Evolutionary conservation across 2,329 filamentous ascomycete genomes (phyloP).

Genomic region (Chaetomium strumarium): DNA sequence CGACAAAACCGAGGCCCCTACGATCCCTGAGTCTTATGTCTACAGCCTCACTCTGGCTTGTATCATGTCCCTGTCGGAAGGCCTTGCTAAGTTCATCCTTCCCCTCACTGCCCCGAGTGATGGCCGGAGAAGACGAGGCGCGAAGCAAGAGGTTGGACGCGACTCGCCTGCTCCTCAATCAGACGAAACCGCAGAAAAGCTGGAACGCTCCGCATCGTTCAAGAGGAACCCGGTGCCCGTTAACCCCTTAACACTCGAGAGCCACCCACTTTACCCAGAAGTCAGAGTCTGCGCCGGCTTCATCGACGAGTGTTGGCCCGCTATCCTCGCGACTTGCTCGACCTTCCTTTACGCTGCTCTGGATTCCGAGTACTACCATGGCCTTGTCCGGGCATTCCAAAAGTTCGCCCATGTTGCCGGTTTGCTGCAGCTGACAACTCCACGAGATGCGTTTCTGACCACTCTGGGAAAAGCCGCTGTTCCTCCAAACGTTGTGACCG

Average conservation of each 20-base stretch:
- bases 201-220: slow-evolving; percentile 60
- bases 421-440: slow-evolving; percentile 74
- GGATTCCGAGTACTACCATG: slow-evolving; percentile 90
- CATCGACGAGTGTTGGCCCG: slow-evolving; percentile 91
- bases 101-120: slow-evolving; percentile 83
- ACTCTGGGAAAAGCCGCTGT: slow-evolving; percentile 91
- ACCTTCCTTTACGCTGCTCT: slow-evolving; percentile 90
- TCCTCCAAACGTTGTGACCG: slow-evolving; percentile 67
- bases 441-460: slow-evolving; percentile 89
- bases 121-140: slow-evolving; percentile 45
- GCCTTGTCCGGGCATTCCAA: slow-evolving; percentile 86
- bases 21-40: slow-evolving; percentile 85
- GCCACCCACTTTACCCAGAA: slow-evolving; percentile 64
- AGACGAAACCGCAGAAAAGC: slow-evolving; percentile 32
- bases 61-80: slow-evolving; percentile 84
- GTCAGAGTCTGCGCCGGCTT: slow-evolving; percentile 74
- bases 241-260: slow-evolving; percentile 72
- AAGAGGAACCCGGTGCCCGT: slow-evolving; percentile 72
- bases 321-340: slow-evolving; percentile 87
- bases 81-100: slow-evolving; percentile 85
- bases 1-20: slow-evolving; percentile 81
- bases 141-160: slow-evolving; percentile 39
- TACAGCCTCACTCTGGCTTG: slow-evolving; percentile 86
- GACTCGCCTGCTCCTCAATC: slow-evolving; percentile 38
- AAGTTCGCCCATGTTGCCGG: slow-evolving; percentile 94